Conservation (phyloP, 768 basidiomycete species). For the Nidularia sp. region DNA sequence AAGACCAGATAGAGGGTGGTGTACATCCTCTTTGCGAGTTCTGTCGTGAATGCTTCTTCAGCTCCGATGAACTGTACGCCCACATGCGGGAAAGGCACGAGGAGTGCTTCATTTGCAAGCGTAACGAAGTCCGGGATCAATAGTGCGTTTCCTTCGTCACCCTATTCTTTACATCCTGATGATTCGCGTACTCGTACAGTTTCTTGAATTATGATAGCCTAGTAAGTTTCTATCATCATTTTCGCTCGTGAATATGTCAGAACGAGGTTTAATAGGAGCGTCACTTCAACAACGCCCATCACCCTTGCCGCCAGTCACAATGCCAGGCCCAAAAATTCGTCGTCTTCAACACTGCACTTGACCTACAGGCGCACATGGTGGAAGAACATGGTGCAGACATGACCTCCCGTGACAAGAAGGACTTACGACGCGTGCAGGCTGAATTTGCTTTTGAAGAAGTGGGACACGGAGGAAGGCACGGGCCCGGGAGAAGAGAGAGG, state of each 20-base stretch:
- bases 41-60: constrained; percentile 89
- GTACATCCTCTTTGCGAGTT: constrained; percentile 82
- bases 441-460: constrained; percentile 61
- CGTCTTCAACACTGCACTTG: constrained; percentile 83
- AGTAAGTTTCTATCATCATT: constrained; percentile 31
- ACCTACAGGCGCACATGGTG: constrained; percentile 89
- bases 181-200: constrained; percentile 38
- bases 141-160: constrained; percentile 62
- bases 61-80: constrained; percentile 88
- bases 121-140: constrained; percentile 72
- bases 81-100: constrained; percentile 95
- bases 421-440: constrained; percentile 66
- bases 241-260: not conserved
- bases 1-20: constrained; percentile 65
- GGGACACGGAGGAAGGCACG: constrained; percentile 29
- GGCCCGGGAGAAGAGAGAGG: constrained; percentile 54
- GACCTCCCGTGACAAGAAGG: constrained; percentile 65
- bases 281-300: constrained; percentile 75
- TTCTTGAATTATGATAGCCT: constrained; percentile 78
- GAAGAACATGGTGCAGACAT: constrained; percentile 76
- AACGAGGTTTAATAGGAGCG: constrained; percentile 43
- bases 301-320: constrained; percentile 65
- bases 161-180: constrained; percentile 17
- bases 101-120: constrained; percentile 93
- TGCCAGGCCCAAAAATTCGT: constrained; percentile 92